Evolutionary conservation across 169 alveolate species (phyloP).

Genomic region (Cryptosporidium meleagridis): DNA sequence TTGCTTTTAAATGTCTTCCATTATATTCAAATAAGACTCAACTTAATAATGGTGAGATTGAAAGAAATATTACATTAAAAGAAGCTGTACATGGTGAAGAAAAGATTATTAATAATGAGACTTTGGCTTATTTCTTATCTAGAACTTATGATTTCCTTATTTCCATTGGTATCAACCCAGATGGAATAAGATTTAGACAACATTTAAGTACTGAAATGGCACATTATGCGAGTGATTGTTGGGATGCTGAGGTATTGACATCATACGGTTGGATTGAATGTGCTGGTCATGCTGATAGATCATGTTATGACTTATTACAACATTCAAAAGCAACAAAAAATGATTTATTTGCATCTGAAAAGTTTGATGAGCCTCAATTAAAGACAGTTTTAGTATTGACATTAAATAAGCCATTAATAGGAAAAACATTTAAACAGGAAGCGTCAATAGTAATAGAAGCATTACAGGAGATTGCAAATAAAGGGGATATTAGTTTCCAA

Average conservation of each 20-base stretch:
- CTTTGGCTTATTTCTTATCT: constrained; percentile 96
- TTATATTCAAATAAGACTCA: constrained; percentile 89
- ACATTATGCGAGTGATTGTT: constrained; percentile 98
- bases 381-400: constrained; percentile 84
- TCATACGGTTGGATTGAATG: constrained; percentile 98
- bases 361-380: constrained; percentile 88
- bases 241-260: constrained; percentile 98
- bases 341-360: constrained; percentile 91
- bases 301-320: constrained; percentile 91
- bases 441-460: constrained; percentile 73
- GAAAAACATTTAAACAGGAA: constrained; percentile 88
- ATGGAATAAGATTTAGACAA: constrained; percentile 95
- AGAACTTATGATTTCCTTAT: constrained; percentile 93
- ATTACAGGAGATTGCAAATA: constrained; percentile 76
- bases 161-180: constrained; percentile 90
- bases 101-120: constrained; percentile 91
- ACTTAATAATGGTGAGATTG: constrained; percentile 74
- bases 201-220: constrained; percentile 98
- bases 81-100: constrained; percentile 90
- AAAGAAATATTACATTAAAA: constrained; percentile 84
- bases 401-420: constrained; percentile 89
- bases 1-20: constrained; percentile 85
- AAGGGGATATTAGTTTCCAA: constrained; percentile 75
- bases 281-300: constrained; percentile 98
- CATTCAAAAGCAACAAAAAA: constrained; percentile 91